Conservation (phyloP, 257 asterid genomes). For the Euphrasia confusa region DNA sequence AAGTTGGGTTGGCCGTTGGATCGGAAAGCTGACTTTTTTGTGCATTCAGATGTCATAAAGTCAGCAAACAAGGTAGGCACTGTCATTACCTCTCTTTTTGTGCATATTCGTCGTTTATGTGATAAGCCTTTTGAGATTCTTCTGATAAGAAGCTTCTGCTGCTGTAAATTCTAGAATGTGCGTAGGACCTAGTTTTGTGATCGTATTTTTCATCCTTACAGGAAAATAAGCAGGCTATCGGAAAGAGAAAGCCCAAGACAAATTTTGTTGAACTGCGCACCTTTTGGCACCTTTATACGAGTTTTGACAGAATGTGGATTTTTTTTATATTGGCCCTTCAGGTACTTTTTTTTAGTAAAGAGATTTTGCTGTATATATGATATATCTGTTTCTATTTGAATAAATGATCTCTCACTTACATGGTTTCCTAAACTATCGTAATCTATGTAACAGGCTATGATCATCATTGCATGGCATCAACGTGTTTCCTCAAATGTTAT, state of each 20-base stretch:
- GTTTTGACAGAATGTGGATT: slow-evolving; percentile 95
- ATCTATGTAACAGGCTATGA: slow-evolving; percentile 69
- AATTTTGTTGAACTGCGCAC: slow-evolving; percentile 97
- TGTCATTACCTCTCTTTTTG: slow-evolving; percentile 5
- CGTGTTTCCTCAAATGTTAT: slow-evolving; percentile 47
- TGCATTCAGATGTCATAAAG: slow-evolving; percentile 52
- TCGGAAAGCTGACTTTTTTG: slow-evolving; percentile 63
- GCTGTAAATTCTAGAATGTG: not conserved
- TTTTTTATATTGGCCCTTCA: slow-evolving; percentile 86
- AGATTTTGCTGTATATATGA: not conserved
- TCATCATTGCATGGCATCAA: slow-evolving; percentile 90
- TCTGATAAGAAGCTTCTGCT: slow-evolving; percentile 9
- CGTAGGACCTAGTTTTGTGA: not conserved
- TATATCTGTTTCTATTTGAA: not conserved
- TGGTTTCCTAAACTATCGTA: slow-evolving; percentile 17
- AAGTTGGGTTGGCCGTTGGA: slow-evolving; percentile 95
- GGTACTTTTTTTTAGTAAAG: slow-evolving; percentile 38
- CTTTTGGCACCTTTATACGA: slow-evolving; percentile 90
- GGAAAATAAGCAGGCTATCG: slow-evolving; percentile 50
- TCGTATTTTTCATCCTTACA: slow-evolving; percentile 22
- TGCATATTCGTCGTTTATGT: not conserved
- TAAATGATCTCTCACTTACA: slow-evolving; percentile 14
- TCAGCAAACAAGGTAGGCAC: slow-evolving; percentile 36
- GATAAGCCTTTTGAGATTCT: slow-evolving; percentile 8
- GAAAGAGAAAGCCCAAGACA: slow-evolving; percentile 83